Conservation (phyloP, 148 eudicot species). For the Rhododendron vialii region DNA sequence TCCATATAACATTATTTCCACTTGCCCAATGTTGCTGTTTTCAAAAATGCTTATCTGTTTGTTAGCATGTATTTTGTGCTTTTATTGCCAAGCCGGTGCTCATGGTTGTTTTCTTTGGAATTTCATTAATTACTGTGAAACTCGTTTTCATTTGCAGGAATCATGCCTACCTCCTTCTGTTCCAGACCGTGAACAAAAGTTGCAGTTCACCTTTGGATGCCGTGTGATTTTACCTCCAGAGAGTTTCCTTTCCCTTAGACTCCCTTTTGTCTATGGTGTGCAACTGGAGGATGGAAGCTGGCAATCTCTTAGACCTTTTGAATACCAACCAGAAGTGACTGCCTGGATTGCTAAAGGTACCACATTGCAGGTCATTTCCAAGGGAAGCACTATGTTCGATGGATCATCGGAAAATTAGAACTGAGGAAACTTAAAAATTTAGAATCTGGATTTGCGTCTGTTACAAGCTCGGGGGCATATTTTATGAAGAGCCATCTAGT, state of each 20-base stretch:
- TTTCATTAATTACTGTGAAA: background rate
- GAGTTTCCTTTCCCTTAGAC: slow-evolving; percentile 84
- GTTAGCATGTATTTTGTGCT: background rate
- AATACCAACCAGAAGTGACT: slow-evolving; percentile 73
- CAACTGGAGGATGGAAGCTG: slow-evolving; percentile 54
- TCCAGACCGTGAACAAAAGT: slow-evolving; percentile 47
- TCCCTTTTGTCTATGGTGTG: slow-evolving; percentile 80
- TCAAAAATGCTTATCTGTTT: background rate
- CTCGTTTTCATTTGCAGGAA: slow-evolving; percentile 36
- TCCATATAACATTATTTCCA: background rate
- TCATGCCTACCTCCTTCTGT: slow-evolving; percentile 50
- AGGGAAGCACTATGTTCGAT: slow-evolving; percentile 38
- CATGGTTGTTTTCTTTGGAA: background rate
- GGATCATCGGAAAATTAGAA: background rate
- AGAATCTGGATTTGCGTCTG: background rate
- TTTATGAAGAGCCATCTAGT: slow-evolving; percentile 7
- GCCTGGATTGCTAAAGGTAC: slow-evolving; percentile 79
- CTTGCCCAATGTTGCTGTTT: background rate
- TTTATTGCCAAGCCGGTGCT: background rate
- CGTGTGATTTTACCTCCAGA: slow-evolving; percentile 87
- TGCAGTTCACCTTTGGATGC: slow-evolving; percentile 71
- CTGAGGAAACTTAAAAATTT: slow-evolving; percentile 7
- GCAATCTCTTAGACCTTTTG: slow-evolving; percentile 63
- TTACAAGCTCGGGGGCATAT: slow-evolving; percentile 2
- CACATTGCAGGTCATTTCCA: slow-evolving; percentile 48